Percentiles rank a stretch among this genome's conserved stretches.
These are phyloP conservation scores for Fusarium sp. DNA, from an alignment of 2,329 filamentous ascomycete species.

Conservation along the genomic window DNA sequence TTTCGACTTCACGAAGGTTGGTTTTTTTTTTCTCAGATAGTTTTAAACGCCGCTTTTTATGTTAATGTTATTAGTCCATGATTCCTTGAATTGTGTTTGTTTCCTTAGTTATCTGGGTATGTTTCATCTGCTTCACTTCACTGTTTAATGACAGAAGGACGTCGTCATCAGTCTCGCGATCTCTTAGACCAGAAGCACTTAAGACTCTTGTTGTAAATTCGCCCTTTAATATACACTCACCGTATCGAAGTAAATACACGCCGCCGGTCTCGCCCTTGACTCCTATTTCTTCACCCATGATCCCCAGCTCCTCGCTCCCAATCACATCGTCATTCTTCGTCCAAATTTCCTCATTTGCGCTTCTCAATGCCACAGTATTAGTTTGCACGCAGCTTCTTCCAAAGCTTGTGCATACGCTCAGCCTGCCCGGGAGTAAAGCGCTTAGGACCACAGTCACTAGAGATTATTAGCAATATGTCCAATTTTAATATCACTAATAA, in stretches of 20 bases:
- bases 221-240: accelerated
- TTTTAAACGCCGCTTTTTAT: not conserved
- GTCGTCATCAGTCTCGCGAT: too few species aligned
- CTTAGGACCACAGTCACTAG: conserved; percentile 8
- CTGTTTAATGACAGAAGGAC: too few species aligned
- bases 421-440: conserved; percentile 21
- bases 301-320: not conserved
- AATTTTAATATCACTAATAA: too few species aligned
- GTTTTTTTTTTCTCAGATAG: too few species aligned
- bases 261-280: accelerated
- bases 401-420: conserved; percentile 29
- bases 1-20: too few species aligned
- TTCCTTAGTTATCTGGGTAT: too few species aligned
- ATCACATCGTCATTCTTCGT: not conserved
- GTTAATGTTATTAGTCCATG: not conserved
- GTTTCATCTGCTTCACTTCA: too few species aligned
- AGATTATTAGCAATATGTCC: not conserved
- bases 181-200: too few species aligned
- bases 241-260: not conserved
- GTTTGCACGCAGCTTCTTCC: conserved; percentile 11
- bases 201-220: not conserved
- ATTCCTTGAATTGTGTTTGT: not conserved
- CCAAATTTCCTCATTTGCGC: too few species aligned
- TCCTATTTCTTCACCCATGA: not conserved
- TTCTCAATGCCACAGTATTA: not conserved